These are phyloP conservation scores for Curvularia spicifera DNA, from an alignment of 2,329 filamentous ascomycete species.

Conservation along the genomic window DNA sequence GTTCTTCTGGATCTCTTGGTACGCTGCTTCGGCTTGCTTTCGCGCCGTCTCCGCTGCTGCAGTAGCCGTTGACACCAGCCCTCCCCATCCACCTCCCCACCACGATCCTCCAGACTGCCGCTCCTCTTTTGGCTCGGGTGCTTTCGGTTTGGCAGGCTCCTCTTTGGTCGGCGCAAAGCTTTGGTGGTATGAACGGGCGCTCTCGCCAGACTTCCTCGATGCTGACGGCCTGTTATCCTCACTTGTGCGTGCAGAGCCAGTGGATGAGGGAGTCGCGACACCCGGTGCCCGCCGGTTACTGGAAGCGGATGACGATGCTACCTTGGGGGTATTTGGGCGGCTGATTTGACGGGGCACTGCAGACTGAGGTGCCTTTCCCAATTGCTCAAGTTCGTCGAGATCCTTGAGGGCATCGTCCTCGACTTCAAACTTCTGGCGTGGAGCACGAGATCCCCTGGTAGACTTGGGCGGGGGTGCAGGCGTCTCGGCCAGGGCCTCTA, in stretches of 20 bases:
- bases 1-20: slow-evolving; percentile 94
- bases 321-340: slow-evolving; percentile 82
- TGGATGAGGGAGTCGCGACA: slow-evolving; percentile 49
- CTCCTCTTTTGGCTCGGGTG: slow-evolving; percentile 60
- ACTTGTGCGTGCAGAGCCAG: slow-evolving; percentile 51
- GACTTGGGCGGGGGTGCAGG: slow-evolving; percentile 43
- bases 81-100: slow-evolving; percentile 78
- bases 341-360: slow-evolving; percentile 65
- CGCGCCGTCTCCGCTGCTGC: slow-evolving; percentile 82
- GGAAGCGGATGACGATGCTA: slow-evolving; percentile 55
- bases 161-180: slow-evolving; percentile 70
- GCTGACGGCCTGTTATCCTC: slow-evolving; percentile 70
- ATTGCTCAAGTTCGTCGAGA: slow-evolving; percentile 73
- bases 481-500: slow-evolving; percentile 45
- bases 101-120: slow-evolving; percentile 53
- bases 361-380: slow-evolving; percentile 57
- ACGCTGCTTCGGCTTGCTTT: slow-evolving; percentile 90
- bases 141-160: slow-evolving; percentile 46
- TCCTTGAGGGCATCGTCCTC: slow-evolving; percentile 83
- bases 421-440: slow-evolving; percentile 49
- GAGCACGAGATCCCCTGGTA: slow-evolving; percentile 55
- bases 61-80: slow-evolving; percentile 78
- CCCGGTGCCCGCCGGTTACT: slow-evolving; percentile 46
- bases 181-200: slow-evolving; percentile 71
- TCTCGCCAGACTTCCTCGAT: slow-evolving; percentile 78